These are phyloP conservation scores for Mycena alexandri DNA, from an alignment of 768 basidiomycete species.

Conservation along the genomic window DNA sequence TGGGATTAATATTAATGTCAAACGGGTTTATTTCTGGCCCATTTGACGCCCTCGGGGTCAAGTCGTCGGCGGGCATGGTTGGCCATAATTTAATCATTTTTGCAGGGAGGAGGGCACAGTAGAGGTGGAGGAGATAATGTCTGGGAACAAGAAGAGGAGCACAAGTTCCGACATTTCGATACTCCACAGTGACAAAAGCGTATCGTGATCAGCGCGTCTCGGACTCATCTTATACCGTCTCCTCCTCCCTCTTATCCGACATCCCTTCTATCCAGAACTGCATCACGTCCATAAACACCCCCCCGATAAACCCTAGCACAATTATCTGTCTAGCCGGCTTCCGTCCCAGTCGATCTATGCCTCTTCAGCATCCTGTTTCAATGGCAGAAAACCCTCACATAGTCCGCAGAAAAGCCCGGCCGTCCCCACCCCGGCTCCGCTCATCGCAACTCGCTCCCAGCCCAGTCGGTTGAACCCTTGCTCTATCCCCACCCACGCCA, in stretches of 20 bases:
- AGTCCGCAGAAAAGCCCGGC: conserved; percentile 69
- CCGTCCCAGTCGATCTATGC: conserved; percentile 70
- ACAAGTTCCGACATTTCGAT: neutral
- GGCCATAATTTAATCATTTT: conserved; percentile 82
- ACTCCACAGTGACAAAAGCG: conserved; percentile 12
- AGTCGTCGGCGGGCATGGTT: conserved; percentile 54
- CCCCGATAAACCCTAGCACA: conserved; percentile 69
- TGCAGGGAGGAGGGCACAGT: conserved; percentile 9
- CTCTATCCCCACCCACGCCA: conserved; percentile 61
- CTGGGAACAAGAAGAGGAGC: conserved; percentile 37
- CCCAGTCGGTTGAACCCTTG: conserved; percentile 54
- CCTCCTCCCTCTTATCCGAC: conserved; percentile 5
- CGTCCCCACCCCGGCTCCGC: conserved; percentile 76
- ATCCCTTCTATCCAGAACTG: conserved; percentile 41
- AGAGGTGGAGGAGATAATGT: conserved; percentile 4
- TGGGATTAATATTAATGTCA: conserved; percentile 47
- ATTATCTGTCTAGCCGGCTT: conserved; percentile 60
- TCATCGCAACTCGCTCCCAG: conserved; percentile 56
- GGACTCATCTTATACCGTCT: neutral
- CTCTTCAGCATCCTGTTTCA: conserved; percentile 18
- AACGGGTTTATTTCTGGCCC: conserved; percentile 69
- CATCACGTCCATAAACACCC: conserved; percentile 64
- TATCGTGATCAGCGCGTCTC: neutral
- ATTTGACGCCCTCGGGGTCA: conserved; percentile 68
- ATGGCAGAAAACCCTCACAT: conserved; percentile 56